Evolutionary conservation across 2,329 filamentous ascomycete genomes (phyloP).

Genomic region (Thielaviopsis populi): DNA sequence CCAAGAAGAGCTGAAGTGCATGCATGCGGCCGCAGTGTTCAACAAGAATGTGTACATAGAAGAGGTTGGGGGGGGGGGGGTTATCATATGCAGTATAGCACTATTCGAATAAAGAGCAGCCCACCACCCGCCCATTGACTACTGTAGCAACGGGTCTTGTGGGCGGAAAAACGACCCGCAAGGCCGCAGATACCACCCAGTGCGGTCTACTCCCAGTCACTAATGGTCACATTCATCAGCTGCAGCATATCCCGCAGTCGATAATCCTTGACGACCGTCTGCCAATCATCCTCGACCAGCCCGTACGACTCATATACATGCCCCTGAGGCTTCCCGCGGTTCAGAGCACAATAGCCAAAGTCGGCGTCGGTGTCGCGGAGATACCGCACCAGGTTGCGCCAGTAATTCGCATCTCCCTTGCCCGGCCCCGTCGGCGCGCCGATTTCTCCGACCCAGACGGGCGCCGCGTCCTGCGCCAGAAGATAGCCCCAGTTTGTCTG

Average conservation of each 20-base stretch:
- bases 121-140: not conserved
- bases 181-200: not conserved
- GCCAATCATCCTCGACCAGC: conserved; percentile 48
- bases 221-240: conserved; percentile 28
- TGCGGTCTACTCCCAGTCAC: conserved; percentile 12
- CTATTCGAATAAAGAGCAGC: not conserved
- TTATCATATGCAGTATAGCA: not conserved
- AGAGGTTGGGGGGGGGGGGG: not conserved
- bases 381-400: conserved; percentile 46
- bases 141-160: not conserved
- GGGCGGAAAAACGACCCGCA: not conserved
- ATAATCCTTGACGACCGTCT: conserved; percentile 46
- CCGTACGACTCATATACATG: conserved; percentile 45
- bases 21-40: not conserved
- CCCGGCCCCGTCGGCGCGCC: conserved; percentile 40
- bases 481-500: conserved; percentile 51
- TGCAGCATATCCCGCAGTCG: conserved; percentile 45
- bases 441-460: conserved; percentile 56
- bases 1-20: conserved; percentile 36
- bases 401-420: conserved; percentile 47
- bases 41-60: not conserved
- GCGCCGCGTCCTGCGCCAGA: conserved; percentile 29
- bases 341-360: conserved; percentile 57
- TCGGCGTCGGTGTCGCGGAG: conserved; percentile 44
- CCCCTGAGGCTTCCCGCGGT: conserved; percentile 46